Conservation (phyloP, 179 eudicot genomes). For the Amaranthus tricolor region DNA sequence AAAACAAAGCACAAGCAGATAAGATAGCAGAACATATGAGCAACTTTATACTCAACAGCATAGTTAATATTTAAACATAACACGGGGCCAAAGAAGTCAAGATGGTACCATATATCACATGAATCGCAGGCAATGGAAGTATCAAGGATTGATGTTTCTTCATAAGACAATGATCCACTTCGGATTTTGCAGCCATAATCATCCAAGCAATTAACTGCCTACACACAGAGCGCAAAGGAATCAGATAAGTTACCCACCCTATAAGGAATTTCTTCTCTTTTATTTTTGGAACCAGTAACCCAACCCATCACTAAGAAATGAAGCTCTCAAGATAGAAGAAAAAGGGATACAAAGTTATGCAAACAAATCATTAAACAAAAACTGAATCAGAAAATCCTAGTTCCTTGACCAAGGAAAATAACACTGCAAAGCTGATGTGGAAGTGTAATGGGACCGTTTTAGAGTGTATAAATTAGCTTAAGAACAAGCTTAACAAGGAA, state of each 20-base stretch:
- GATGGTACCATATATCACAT: conserved; percentile 81
- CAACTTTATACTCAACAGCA: too few species aligned
- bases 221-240: conserved; percentile 40
- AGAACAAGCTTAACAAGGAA: too few species aligned
- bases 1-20: background rate
- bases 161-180: conserved; percentile 52
- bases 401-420: too few species aligned
- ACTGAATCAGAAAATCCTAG: too few species aligned
- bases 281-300: too few species aligned
- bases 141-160: conserved; percentile 63
- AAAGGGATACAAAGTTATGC: background rate
- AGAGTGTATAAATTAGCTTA: too few species aligned
- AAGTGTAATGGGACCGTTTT: too few species aligned
- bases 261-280: background rate
- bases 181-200: conserved; percentile 87
- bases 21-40: background rate
- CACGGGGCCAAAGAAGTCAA: conserved; percentile 8
- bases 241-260: conserved; percentile 13
- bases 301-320: background rate
- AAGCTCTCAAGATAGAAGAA: background rate
- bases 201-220: conserved; percentile 99
- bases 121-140: conserved; percentile 96
- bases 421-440: too few species aligned
- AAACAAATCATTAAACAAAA: too few species aligned
- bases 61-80: background rate